phyloP scores from a whole-genome alignment of 441 rosid genomes.

The Cnidoscolus chayamansa region DNA sequence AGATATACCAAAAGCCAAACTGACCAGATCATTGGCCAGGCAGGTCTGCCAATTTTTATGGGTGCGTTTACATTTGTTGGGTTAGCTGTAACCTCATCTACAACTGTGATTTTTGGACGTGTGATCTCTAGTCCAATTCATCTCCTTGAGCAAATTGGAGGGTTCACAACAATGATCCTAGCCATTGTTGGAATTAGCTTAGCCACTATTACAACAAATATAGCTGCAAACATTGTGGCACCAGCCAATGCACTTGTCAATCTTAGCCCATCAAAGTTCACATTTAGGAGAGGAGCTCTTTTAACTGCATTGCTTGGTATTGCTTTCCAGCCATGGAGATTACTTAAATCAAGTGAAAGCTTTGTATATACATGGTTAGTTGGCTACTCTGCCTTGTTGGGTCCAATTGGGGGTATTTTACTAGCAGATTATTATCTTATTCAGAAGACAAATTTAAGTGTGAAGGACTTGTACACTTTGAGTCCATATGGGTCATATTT shows the following conservation, averaged over 20 bases:
- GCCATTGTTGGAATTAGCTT: conserved; percentile 72
- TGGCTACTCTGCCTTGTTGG: conserved; percentile 84
- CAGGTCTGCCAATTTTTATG: conserved; percentile 85
- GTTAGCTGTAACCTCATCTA: conserved; percentile 74
- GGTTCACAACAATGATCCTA: conserved; percentile 49
- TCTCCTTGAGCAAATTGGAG: conserved; percentile 68
- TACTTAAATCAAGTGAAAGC: conserved; percentile 83
- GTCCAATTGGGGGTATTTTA: conserved; percentile 77
- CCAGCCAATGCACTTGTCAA: conserved; percentile 89
- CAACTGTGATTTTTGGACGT: conserved; percentile 67
- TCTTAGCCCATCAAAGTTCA: conserved; percentile 69
- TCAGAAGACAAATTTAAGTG: conserved; percentile 38
- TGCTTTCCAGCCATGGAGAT: conserved; percentile 81
- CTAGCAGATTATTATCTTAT: conserved; percentile 73
- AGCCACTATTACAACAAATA: conserved; percentile 81
- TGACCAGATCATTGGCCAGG: conserved; percentile 76
- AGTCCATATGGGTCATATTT: conserved; percentile 62
- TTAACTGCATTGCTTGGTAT: conserved; percentile 74
- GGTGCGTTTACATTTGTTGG: conserved; percentile 85
- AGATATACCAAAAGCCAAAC: conserved; percentile 66
- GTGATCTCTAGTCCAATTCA: conserved; percentile 78
- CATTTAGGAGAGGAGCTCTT: conserved; percentile 70
- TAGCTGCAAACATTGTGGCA: conserved; percentile 84
- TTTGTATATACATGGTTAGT: conserved; percentile 91
- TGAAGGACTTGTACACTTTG: conserved; percentile 53